A percentile compares a stretch with the other conserved stretches of the same genome.
Evolutionary conservation across 768 basidiomycete genomes (phyloP).

Genomic region (Collybiopsis confluens): DNA sequence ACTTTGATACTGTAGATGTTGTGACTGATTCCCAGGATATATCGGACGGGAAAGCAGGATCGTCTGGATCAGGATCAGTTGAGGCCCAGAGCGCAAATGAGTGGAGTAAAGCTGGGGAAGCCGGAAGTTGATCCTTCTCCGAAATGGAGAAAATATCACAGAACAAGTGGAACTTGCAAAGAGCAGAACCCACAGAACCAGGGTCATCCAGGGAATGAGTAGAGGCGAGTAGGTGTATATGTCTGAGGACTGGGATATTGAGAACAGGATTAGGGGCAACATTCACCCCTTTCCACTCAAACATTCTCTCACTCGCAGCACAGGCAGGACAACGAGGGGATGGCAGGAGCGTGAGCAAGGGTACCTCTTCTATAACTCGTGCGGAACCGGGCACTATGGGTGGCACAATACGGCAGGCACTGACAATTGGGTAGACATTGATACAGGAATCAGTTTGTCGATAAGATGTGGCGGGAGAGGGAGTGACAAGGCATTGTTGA

Average conservation of each 20-base stretch:
- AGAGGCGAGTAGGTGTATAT: constrained; percentile 16
- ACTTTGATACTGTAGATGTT: too few relatives aligned
- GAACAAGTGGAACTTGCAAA: constrained; percentile 28
- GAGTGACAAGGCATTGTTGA: constrained; percentile 1
- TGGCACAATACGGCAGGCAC: neutral
- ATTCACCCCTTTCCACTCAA: constrained; percentile 30
- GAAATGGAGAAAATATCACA: too few relatives aligned
- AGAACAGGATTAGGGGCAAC: constrained; percentile 18
- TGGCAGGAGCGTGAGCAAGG: constrained; percentile 7
- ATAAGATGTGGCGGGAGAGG: constrained; percentile 14
- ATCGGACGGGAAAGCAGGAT: constrained; percentile 3
- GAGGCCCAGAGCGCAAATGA: constrained; percentile 34
- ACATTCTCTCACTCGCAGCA: constrained; percentile 19
- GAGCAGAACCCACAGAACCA: constrained; percentile 10
- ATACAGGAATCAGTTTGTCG: constrained; percentile 9
- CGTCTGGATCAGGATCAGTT: too few relatives aligned
- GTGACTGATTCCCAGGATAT: constrained; percentile 27
- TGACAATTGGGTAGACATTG: too few relatives aligned
- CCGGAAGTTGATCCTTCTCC: constrained; percentile 20
- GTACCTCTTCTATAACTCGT: neutral
- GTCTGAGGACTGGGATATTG: constrained; percentile 15
- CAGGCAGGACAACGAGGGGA: constrained; percentile 21
- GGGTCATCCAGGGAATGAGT: constrained; percentile 18
- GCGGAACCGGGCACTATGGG: neutral
- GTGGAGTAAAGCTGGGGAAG: constrained; percentile 24